A percentile compares a stretch with the other conserved stretches of the same genome.
Evolutionary conservation across 2,329 filamentous ascomycete species (phyloP).

Genomic region (Claviceps monticola): DNA sequence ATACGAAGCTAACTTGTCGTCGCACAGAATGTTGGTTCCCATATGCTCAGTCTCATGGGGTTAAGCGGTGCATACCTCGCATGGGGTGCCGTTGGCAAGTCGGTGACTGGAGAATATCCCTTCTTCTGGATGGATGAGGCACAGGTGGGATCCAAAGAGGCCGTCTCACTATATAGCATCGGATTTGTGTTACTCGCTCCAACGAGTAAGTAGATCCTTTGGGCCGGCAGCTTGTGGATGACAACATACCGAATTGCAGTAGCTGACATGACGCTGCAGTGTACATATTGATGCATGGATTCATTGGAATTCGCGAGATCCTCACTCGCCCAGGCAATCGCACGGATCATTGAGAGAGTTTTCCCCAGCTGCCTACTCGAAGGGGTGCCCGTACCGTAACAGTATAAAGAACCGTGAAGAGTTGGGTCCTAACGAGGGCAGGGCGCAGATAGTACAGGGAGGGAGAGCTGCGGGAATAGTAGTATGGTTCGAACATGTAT

Average conservation of each 20-base stretch:
- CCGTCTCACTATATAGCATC: constrained; percentile 28
- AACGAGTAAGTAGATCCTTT: constrained; percentile 25
- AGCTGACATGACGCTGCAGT: constrained; percentile 19
- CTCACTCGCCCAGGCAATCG: constrained; percentile 16
- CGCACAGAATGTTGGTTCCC: constrained; percentile 28
- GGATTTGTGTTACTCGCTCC: constrained; percentile 31
- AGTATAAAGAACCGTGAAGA: neutral
- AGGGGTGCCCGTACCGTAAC: neutral
- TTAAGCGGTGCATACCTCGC: constrained; percentile 31
- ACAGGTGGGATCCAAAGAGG: constrained; percentile 28
- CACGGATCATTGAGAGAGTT: constrained; percentile 5
- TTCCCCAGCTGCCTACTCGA: neutral
- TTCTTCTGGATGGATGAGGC: constrained; percentile 38
- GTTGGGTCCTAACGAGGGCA: neutral
- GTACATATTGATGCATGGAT: constrained; percentile 34
- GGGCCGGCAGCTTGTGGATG: neutral
- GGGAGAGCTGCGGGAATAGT: neutral
- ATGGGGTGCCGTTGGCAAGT: constrained; percentile 34
- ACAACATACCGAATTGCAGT: neutral
- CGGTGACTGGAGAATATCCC: constrained; percentile 29
- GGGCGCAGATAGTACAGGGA: neutral
- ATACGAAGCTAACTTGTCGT: constrained; percentile 7
- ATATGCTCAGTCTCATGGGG: constrained; percentile 27
- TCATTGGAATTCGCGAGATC: constrained; percentile 34
- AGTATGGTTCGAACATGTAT: neutral